Conservation (phyloP, 73 alveolate species). For the Blepharisma stoltei region DNA sequence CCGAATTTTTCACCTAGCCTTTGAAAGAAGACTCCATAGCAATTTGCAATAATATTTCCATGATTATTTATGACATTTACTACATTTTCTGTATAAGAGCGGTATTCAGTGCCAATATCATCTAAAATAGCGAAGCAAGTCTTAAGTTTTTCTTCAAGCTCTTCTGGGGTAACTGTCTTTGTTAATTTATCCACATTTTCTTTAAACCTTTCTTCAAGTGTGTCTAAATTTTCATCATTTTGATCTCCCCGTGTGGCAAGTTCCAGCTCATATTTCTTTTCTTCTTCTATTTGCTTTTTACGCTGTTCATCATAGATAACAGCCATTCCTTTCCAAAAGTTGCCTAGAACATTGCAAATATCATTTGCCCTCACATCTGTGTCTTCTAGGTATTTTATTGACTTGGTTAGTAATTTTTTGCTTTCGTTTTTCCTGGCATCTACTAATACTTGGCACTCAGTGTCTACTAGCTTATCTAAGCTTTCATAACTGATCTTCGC, state of each 20-base stretch:
- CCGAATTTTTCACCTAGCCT: conserved; percentile 41
- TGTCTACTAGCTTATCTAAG: conserved; percentile 49
- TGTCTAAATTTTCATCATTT: conserved; percentile 46
- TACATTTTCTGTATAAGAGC: conserved; percentile 46
- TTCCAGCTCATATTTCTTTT: conserved; percentile 43
- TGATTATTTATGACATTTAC: conserved; percentile 48
- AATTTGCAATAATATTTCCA: conserved; percentile 42
- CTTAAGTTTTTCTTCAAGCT: conserved; percentile 51
- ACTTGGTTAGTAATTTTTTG: conserved; percentile 36
- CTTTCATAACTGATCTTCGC: conserved; percentile 30
- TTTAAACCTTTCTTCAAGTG: conserved; percentile 39
- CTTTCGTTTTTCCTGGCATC: conserved; percentile 52
- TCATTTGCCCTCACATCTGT: conserved; percentile 56
- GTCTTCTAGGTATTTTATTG: conserved; percentile 59
- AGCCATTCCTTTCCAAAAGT: conserved; percentile 50
- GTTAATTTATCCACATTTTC: conserved; percentile 44
- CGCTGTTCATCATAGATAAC: conserved; percentile 48
- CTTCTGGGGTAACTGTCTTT: conserved; percentile 58
- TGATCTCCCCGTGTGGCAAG: conserved; percentile 62
- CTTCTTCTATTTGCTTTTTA: conserved; percentile 45
- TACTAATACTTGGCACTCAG: conserved; percentile 42
- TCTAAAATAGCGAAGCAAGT: conserved; percentile 60
- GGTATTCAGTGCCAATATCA: conserved; percentile 44
- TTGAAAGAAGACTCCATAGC: conserved; percentile 40
- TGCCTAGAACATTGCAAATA: conserved; percentile 44